Evolutionary conservation across 768 basidiomycete genomes (phyloP), one percentile per base, ranked within the genome.

Genomic region (Lentinula guzmanii): DNA sequence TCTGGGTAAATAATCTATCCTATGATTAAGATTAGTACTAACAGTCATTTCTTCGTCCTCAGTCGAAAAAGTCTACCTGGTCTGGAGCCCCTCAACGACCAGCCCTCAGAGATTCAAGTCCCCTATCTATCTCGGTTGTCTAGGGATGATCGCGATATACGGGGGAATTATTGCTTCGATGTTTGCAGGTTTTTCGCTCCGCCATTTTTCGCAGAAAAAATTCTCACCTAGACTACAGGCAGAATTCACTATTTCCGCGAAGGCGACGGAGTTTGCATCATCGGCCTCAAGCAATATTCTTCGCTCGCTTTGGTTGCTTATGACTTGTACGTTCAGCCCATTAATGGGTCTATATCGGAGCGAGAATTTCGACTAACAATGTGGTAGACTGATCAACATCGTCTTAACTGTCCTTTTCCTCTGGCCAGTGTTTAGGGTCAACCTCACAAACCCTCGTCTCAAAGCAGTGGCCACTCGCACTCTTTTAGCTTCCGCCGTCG

Each of bases 31-130:
- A 9, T 56, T 0, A 8, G 10, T n/a, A 43, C 16, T 42, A 16
- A 3, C n/a, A 21, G 28, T 39, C 10, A 24, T 21, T 58, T 2
- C 6, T 42, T 34, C 21, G 1, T 13, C 18, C 9, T 21, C 24
- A 58, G 56, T 58, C 16, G 56, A 58, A 48, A 58, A 41, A 48
- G 58, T 59, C 8, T 51, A 59, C 34, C 45, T 59, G 3, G 58
- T 59, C 2, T 50, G 46, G 58, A 48, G 34, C n/a, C 31, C 58
- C 15, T 50, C 58, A 6, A 31, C 24, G 9, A 3, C 31, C 11
- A 45, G 35, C 16, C 16, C 43, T 21, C 33, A 15, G 35, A 18
- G 58, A 34, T 11, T 39, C 10, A 43, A 33, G 28, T 59, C 58
- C n/a, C 58, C 58, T 34, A 39, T 50, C 9, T 48, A 48, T 18